Base-by-base conservation (phyloP, 345 rosid species). In the Salix exigua region DNA sequence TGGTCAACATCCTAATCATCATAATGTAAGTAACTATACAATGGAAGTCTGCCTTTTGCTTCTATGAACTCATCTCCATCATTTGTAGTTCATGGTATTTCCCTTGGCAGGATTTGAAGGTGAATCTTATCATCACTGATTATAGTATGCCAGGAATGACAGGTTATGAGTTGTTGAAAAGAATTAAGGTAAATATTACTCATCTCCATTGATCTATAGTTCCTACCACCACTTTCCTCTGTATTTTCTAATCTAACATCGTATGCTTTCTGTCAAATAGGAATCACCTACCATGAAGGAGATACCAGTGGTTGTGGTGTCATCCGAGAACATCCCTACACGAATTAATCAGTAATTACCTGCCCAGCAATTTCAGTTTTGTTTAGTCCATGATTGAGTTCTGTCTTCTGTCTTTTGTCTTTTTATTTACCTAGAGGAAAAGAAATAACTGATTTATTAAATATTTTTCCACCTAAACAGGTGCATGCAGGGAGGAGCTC, bases 121-220 rank as follows among this genome's bases (percentile, higher is more conserved):
- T 85, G 38, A 79, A 83, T 62, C 73, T 87, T 75, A 82, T 85
- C 48, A 78, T 85, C 46, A 87, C 88, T 1, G 86, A 85, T 38
- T 85, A 80, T 70, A 75, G 81, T 60, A 87, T 87, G 85, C 90
- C 82, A 8, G 85, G 79, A 72, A 85, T 83, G 85, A 83, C 87
- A 11, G 82, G 86, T 1, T 82, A 75, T 64, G 87, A 87, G 23
- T 77, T 82, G 9, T 75, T 87, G 68, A 83, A 84, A 73, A 83
- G 75, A 70, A 81, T 85, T 25, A 75, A 85, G 83, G 86, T 80
- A 44, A 40, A n/a, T 6, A 51, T 51, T 2, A 19, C 58, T 18
- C 10, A 19, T 51, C 58, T 51, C 19, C 58, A 51, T 19, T 51
- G n/a, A 51, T 28, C 13, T 61, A 53, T 7, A 33, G 35, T 33